Base-by-base conservation (phyloP, 139 green algal genomes). In the Gonium pectorale region DNA sequence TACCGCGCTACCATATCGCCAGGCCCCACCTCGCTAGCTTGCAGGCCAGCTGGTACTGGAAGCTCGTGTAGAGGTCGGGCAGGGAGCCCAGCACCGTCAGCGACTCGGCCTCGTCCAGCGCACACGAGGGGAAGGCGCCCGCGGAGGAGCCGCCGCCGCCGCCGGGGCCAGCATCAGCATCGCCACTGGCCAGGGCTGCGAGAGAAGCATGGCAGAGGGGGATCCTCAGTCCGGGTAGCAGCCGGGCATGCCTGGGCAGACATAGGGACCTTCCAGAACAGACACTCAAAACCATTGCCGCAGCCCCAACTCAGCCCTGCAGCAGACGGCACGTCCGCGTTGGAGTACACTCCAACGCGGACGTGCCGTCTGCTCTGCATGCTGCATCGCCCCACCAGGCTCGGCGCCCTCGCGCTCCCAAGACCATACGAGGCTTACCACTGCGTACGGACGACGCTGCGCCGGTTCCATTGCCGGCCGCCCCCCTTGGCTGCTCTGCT, bases 21-120 rank as follows among this genome's bases (percentile, higher is more conserved):
- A 41, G 17, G 11, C 59, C 56, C 1, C 44, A 90, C 90, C 90
- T 90, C 37, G 93, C 95, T 43, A 98, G 82, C 40, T 90, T 87
- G 41, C 84, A 87, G 0, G 92, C 96, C 63, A 98, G 90, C 59
- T 94, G 80, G 78, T 94, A 93, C 87, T 98, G 97, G 73, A 97
- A 98, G 38, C 92, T 72, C 74, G 95, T 91, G 87, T 98, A 98
- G 0, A 92, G 93, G 81, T 98, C 96, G 67, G 95, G 93, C 71
- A 97, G 87, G 24, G 60, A 80, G 56, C 79, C 79, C 43, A 85
- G 44, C 44, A 85, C 79, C 46, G 77, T 21, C 79, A 77, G n/a
- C 21, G 77, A 5, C 26, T 35, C 22, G 19, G 37, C 41, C 40
- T 38, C 67, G 2, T 24, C 13, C 2, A n/a, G n/a, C n/a, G n/a